A percentile compares a stretch with the other conserved stretches of the same genome.
Conservation (phyloP, 2,329 filamentous ascomycete genomes). For the Zymoseptoria tritici region DNA sequence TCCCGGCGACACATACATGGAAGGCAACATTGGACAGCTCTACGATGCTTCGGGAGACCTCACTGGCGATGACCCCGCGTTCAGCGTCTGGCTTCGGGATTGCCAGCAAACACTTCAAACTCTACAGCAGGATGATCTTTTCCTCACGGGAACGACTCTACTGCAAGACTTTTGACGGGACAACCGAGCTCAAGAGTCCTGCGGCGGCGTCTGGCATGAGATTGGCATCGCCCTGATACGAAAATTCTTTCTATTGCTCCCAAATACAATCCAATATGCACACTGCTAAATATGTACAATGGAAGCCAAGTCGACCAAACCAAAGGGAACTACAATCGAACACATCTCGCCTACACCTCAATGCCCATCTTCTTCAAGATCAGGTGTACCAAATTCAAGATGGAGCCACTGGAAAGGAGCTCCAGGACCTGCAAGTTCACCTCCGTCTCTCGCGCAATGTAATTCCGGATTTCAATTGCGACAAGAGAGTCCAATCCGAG, state of each 20-base stretch:
- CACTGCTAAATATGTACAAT: not conserved
- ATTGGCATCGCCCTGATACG: too few relatives aligned
- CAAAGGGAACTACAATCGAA: not conserved
- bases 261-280: not conserved
- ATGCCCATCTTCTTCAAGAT: not conserved
- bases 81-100: not conserved
- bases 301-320: not conserved
- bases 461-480: slow-evolving; percentile 4
- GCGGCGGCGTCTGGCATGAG: too few relatives aligned
- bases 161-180: not conserved
- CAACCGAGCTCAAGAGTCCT: too few relatives aligned
- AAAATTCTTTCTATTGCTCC: too few relatives aligned
- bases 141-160: not conserved
- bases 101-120: not conserved
- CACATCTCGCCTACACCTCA: not conserved
- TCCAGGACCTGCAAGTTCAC: slow-evolving; percentile 2
- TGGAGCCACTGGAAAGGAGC: slow-evolving; percentile 1
- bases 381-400: not conserved
- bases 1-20: not conserved
- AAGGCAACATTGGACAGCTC: not conserved
- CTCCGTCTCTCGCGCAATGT: slow-evolving; percentile 2
- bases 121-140: not conserved
- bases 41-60: not conserved
- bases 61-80: not conserved
- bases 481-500: slow-evolving; percentile 2